Conservation (phyloP, 306 rosid species). For the Pyrus communis region DNA sequence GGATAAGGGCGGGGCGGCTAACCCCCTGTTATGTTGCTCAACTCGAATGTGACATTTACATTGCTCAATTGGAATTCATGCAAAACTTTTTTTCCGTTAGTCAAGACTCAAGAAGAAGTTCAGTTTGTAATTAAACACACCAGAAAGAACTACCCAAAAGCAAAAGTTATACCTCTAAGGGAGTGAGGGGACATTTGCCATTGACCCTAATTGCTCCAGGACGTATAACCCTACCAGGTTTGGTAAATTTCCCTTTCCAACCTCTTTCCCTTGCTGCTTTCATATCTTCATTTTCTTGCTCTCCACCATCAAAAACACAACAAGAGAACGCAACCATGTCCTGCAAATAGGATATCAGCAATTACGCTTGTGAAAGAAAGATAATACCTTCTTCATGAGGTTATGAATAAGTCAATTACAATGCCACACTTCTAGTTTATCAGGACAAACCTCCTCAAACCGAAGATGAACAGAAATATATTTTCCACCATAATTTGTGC, state of each 20-base stretch:
- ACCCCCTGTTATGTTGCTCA: neutral
- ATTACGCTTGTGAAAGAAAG: conserved; percentile 6
- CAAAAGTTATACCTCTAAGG: conserved; percentile 64
- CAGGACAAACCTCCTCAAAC: conserved; percentile 82
- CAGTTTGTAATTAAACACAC: neutral
- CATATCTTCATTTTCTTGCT: conserved; percentile 73
- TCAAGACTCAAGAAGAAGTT: neutral
- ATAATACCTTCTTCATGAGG: conserved; percentile 4
- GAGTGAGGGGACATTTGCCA: conserved; percentile 98
- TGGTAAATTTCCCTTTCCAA: conserved; percentile 95
- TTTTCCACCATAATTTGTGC: conserved; percentile 76
- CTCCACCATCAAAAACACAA: conserved; percentile 87
- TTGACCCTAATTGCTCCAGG: conserved; percentile 93
- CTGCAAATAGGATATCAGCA: conserved; percentile 34
- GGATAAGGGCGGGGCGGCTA: neutral
- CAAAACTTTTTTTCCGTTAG: neutral
- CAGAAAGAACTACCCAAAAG: neutral
- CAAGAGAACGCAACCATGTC: conserved; percentile 99
- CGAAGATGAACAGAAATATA: conserved; percentile 95
- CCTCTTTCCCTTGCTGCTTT: conserved; percentile 95
- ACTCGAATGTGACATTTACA: neutral
- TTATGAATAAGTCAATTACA: conserved; percentile 6
- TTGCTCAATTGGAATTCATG: neutral
- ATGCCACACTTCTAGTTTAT: neutral
- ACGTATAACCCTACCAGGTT: conserved; percentile 90